phyloP scores from a whole-genome alignment of 73 alveolate species.

The Effrenium voratum region DNA sequence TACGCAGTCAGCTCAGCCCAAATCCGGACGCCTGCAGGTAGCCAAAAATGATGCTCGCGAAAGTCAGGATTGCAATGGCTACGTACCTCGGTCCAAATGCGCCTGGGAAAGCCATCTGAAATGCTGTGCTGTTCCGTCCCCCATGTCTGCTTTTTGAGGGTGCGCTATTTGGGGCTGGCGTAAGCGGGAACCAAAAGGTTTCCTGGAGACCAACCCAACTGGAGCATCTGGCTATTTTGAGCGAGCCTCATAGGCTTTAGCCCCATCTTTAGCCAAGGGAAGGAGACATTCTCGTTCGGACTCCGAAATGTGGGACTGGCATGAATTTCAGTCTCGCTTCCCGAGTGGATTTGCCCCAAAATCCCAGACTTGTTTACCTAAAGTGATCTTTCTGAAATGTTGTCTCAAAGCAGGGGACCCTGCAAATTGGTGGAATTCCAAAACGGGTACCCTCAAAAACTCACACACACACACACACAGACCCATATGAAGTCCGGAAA shows the following conservation, averaged over 20 bases:
- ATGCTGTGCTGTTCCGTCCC: not conserved
- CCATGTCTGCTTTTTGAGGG: not conserved
- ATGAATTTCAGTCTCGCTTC: not conserved
- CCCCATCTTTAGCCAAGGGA: not conserved
- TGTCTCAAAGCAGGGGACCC: no score
- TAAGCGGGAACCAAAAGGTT: not conserved
- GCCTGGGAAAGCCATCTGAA: not conserved
- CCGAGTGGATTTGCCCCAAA: not conserved
- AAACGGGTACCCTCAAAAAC: no score
- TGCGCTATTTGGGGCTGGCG: not conserved
- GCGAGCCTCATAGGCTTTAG: not conserved
- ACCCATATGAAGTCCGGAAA: no score
- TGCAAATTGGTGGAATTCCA: no score
- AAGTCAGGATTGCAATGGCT: constrained; percentile 81
- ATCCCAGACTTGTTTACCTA: not conserved
- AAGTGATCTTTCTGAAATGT: not conserved
- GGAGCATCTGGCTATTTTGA: not conserved
- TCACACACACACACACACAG: no score
- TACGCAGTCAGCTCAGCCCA: no score
- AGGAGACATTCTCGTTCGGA: not conserved
- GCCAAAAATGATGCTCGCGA: constrained; percentile 88
- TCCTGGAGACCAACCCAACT: not conserved
- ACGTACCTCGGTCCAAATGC: constrained; percentile 33
- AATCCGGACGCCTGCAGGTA: constrained; percentile 49
- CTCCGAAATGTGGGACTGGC: not conserved